Evolutionary conservation across 2,329 filamentous ascomycete genomes (phyloP).

Genomic region (Plectosphaerella plurivora): DNA sequence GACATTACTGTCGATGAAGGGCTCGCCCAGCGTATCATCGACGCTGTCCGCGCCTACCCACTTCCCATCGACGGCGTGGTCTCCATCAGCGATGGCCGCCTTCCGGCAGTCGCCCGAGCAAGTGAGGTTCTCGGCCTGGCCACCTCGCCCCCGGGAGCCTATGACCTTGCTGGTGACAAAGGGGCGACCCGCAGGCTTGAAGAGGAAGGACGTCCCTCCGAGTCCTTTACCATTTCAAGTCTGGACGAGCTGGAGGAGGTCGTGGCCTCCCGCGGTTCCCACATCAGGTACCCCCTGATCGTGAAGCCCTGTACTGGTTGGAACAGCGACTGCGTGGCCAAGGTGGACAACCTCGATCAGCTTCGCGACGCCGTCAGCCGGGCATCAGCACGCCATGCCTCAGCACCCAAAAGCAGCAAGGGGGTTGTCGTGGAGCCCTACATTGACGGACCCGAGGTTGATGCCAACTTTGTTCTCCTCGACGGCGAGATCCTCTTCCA

Average conservation of each 20-base stretch:
- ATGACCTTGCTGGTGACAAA: constrained; percentile 23
- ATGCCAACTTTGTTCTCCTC: constrained; percentile 32
- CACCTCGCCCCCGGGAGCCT: constrained; percentile 21
- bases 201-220: constrained; percentile 3
- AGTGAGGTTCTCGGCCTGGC: constrained; percentile 24
- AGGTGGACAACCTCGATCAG: constrained; percentile 19
- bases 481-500: constrained; percentile 33
- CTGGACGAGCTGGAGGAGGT: constrained; percentile 12
- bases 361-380: constrained; percentile 17
- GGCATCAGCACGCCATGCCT: constrained; percentile 12
- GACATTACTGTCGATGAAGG: constrained; percentile 19
- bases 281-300: constrained; percentile 22
- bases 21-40: constrained; percentile 21
- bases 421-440: constrained; percentile 32
- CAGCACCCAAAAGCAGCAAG: constrained; percentile 12
- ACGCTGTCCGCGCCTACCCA: constrained; percentile 17
- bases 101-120: constrained; percentile 22
- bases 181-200: constrained; percentile 18
- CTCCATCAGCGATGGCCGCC: constrained; percentile 25
- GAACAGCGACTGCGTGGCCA: constrained; percentile 24
- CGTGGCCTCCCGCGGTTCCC: constrained; percentile 1
- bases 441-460: constrained; percentile 34
- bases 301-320: constrained; percentile 31
- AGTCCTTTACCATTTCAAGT: constrained; percentile 11
- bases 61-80: constrained; percentile 28